phyloP scores from a whole-genome alignment of 441 rosid genomes.

The Gossypium davidsonii region DNA sequence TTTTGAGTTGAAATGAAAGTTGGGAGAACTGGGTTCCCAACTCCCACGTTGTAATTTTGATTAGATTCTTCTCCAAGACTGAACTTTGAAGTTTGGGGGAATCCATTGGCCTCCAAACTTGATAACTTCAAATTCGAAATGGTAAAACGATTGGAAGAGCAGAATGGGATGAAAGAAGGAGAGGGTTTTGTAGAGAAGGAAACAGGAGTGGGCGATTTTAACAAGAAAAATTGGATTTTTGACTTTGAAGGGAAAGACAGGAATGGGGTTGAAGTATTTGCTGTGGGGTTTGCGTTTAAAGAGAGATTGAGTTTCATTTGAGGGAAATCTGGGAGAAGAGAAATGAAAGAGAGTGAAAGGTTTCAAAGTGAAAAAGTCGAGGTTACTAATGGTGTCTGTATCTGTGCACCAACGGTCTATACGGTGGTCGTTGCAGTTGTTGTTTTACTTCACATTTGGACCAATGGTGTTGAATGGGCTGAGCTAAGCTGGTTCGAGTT shows the following conservation, averaged over 20 bases:
- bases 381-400: not conserved
- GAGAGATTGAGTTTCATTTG: slow-evolving; percentile 38
- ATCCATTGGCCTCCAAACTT: slow-evolving; percentile 12
- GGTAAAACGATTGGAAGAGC: slow-evolving; percentile 23
- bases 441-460: not conserved
- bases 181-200: slow-evolving; percentile 11
- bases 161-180: slow-evolving; percentile 24
- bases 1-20: slow-evolving; percentile 30
- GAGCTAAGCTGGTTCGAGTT: not conserved
- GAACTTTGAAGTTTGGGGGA: slow-evolving; percentile 19
- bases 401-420: not conserved
- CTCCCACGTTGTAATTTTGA: slow-evolving; percentile 36
- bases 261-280: slow-evolving; percentile 20
- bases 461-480: not conserved
- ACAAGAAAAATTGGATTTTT: slow-evolving; percentile 19
- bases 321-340: not conserved
- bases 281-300: not conserved
- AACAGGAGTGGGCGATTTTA: slow-evolving; percentile 11
- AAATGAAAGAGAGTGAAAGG: not conserved
- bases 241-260: slow-evolving; percentile 17
- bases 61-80: slow-evolving; percentile 24
- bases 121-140: not conserved
- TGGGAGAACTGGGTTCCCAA: slow-evolving; percentile 42
- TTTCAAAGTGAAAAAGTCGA: not conserved
- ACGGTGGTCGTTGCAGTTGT: not conserved